Evolutionary conservation across 805 yeast species (phyloP), one percentile per base, ranked within the genome.

Genomic region (Cephaloascus albidus): DNA sequence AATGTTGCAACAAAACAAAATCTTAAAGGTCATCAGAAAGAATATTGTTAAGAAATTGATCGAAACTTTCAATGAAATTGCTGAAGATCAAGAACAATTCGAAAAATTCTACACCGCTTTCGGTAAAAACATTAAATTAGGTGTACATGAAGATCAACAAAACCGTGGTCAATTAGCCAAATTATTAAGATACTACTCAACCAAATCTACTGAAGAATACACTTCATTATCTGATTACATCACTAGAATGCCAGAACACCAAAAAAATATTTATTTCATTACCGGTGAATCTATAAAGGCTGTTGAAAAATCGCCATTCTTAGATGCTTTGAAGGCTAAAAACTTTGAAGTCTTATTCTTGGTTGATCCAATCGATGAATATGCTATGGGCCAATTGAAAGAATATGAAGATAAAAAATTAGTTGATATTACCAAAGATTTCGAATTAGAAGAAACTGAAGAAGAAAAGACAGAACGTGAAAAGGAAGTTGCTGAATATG

Each of bases 201-300:
- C 97, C 61, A 90, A 89, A 76, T 82, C 96, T 49, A 61, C 78
- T 55, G 98, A 90, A 61, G 98, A 93, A 76, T 65, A 75, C 66
- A 90, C 97, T 52, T 90, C 97, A 32, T 78, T 93, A 60, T 70
- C 94, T 53, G 99, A 93, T 74, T 93, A 93, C 74, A 95, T 93
- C 50, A 90, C 97, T 53, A 85, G 97, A 74, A 93, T 93, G 99
- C 96, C 93, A 66, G 97, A 88, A 73, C 96, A 87, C 77, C 99
- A 93, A 78, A 89, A 93, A 93, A 93, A 93, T 78, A 86, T 93
- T 61, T 93, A 93, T 82, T 31, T 78, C 81, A 93, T 93, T 69
- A 93, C 99, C 63, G 99, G 98, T 83, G 98, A 93, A 77, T 78
- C 95, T 46, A 67, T 86, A 64, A 90, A 93, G 81, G 87, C 96